Conservation (phyloP, 1,284 basidiomycete species). For the Ustilago bromivora region DNA sequence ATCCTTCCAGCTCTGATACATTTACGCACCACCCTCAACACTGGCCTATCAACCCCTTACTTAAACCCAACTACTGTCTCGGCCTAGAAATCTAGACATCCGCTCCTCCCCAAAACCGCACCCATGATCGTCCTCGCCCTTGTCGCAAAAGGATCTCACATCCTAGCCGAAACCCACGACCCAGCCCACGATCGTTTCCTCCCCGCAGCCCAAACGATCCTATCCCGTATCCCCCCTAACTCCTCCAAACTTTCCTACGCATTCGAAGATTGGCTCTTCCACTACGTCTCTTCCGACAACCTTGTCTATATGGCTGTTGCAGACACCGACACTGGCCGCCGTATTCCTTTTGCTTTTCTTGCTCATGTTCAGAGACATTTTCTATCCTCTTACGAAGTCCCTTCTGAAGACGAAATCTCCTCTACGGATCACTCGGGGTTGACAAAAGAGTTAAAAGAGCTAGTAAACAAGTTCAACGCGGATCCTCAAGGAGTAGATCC, state of each 20-base stretch:
- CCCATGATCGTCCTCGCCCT: conserved; percentile 66
- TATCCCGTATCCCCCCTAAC: conserved; percentile 93
- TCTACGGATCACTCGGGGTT: conserved; percentile 35
- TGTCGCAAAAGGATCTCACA: conserved; percentile 53
- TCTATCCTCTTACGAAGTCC: conserved; percentile 36
- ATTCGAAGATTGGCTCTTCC: conserved; percentile 84
- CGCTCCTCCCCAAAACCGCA: neutral
- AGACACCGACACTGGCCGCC: conserved; percentile 79
- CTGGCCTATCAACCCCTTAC: too few species aligned
- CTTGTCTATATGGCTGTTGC: conserved; percentile 91
- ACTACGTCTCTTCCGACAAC: conserved; percentile 77
- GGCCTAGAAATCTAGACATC: neutral
- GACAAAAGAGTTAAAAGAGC: conserved; percentile 64
- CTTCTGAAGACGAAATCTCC: neutral
- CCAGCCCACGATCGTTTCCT: conserved; percentile 61
- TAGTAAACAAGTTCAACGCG: conserved; percentile 80
- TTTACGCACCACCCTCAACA: neutral
- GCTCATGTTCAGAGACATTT: conserved; percentile 80
- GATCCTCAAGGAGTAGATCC: conserved; percentile 87
- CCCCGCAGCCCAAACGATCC: conserved; percentile 84
- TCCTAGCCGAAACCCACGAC: conserved; percentile 62
- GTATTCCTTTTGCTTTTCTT: conserved; percentile 94
- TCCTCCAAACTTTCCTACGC: conserved; percentile 89
- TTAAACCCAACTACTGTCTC: too few species aligned
- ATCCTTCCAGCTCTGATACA: neutral